Percentiles rank a stretch among this genome's conserved stretches.
Conservation (phyloP, 805 yeast species). For the Cyberlindnera mycetangii region DNA sequence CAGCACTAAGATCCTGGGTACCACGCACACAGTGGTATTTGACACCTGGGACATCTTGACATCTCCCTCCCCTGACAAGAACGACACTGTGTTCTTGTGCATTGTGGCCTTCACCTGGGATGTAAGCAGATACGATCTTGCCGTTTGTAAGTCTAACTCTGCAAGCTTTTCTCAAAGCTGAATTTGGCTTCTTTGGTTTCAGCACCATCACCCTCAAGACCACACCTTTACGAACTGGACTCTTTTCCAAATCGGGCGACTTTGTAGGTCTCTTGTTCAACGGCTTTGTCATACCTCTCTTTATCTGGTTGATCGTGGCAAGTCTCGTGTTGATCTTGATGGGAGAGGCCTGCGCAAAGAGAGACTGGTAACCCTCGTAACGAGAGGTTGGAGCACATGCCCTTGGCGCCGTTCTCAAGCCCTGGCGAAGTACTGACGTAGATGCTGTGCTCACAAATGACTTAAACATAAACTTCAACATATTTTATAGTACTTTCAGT, state of each 20-base stretch:
- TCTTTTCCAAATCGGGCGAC: constrained; percentile 79
- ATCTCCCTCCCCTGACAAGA: constrained; percentile 96
- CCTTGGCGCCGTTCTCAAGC: constrained; percentile 9
- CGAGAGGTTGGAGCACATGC: constrained; percentile 3
- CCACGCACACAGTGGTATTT: constrained; percentile 94
- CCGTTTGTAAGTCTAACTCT: constrained; percentile 93
- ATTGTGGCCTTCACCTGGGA: constrained; percentile 98
- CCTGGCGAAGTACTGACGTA: constrained; percentile 17
- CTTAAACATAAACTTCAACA: constrained; percentile 27
- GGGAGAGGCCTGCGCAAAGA: constrained; percentile 18
- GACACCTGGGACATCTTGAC: constrained; percentile 97
- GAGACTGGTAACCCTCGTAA: constrained; percentile 12
- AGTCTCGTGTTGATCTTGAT: constrained; percentile 23
- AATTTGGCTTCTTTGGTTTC: constrained; percentile 97
- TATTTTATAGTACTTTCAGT: not conserved
- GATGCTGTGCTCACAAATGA: constrained; percentile 20
- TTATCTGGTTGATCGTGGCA: constrained; percentile 78
- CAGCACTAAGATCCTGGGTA: constrained; percentile 88
- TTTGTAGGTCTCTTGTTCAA: constrained; percentile 44
- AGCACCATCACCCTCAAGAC: constrained; percentile 90
- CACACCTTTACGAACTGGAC: constrained; percentile 91
- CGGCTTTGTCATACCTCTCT: constrained; percentile 61
- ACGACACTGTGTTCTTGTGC: constrained; percentile 98
- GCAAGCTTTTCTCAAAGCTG: constrained; percentile 96
- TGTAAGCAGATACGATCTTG: constrained; percentile 83